Base-by-base conservation (phyloP, 768 basidiomycete species). In the Termitomyces sp. region DNA sequence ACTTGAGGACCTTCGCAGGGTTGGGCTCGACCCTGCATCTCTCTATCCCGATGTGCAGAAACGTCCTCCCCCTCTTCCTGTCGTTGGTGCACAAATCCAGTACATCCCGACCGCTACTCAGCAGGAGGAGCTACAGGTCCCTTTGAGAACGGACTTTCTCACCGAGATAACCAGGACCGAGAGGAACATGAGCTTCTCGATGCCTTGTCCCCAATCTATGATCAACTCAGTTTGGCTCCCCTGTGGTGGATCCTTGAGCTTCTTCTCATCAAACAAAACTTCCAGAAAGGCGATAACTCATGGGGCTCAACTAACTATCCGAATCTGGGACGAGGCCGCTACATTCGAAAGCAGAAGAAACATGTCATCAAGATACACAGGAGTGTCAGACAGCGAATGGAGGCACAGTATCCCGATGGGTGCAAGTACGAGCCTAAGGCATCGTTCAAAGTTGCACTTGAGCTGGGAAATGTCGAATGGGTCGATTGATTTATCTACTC, bases 241-340 rank as follows among this genome's bases (percentile, higher is more conserved):
- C 42, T 27, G 0, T 91, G 90, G 90, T 91, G 90, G 90, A 53
- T 82, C 34, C 71, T 91, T 40, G 90, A 92, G 66, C 5, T 81
- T 8, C 42, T 84, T 14, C 85, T 82, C 4, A 43, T 81, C 53
- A 66, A 66, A 16, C 65, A 75, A 56, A 66, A 72, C 52, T 77
- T 72, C 58, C 78, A 79, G 60, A 68, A 59, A 47, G 64, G 65
- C 5, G 68, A 77, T 57, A 69, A 73, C 53, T 45, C 64, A 35
- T 78, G 77, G 78, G 68, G 68, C 4, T 65, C 68, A 12, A 65
- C 69, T 42, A 66, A 70, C 38, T 68, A 72, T 69, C 75, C 68
- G 1, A 79, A 82, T 57, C 35, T 74, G 23, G 80, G 71, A 6
- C 56, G 56, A 1, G 65, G 72, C 0, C 65, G 78, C 12, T 68